phyloP scores from a whole-genome alignment of 2,329 filamentous ascomycete species.

The Dothidotthia symphoricarpi region DNA sequence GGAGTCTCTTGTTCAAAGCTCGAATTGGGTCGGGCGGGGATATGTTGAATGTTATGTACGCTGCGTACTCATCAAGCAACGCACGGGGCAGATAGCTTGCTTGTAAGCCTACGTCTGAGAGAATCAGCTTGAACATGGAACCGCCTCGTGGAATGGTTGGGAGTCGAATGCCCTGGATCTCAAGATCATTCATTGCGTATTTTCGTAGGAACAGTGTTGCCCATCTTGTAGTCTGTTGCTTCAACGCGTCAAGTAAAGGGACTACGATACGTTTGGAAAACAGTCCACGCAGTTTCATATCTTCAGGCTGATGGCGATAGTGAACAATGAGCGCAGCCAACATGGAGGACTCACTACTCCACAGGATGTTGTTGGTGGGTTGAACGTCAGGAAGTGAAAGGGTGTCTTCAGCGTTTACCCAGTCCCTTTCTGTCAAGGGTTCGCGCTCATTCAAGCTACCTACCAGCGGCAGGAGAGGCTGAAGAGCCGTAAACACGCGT shows the following conservation, averaged over 20 bases:
- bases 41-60: slow-evolving; percentile 21
- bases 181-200: slow-evolving; percentile 9
- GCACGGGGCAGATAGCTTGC: slow-evolving; percentile 13
- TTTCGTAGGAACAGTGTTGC: slow-evolving; percentile 25
- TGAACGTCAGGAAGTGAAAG: slow-evolving; percentile 10
- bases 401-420: slow-evolving; percentile 24
- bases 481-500: slow-evolving; percentile 25
- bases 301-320: neutral
- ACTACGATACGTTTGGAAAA: slow-evolving; percentile 23
- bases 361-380: neutral
- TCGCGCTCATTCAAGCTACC: slow-evolving; percentile 39
- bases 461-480: slow-evolving; percentile 32
- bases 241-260: slow-evolving; percentile 12
- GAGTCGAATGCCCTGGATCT: slow-evolving; percentile 4
- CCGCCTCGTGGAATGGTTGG: slow-evolving; percentile 14
- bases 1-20: slow-evolving; percentile 18
- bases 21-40: slow-evolving; percentile 19
- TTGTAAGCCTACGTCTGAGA: neutral
- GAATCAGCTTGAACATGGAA: slow-evolving; percentile 3
- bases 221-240: slow-evolving; percentile 24
- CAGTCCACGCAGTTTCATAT: neutral
- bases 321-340: slow-evolving; percentile 5
- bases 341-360: slow-evolving; percentile 7
- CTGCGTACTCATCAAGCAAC: slow-evolving; percentile 24
- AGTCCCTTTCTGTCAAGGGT: slow-evolving; percentile 32